Evolutionary conservation across 2,329 filamentous ascomycete genomes (phyloP).

Genomic region (Fusarium kyushuense): DNA sequence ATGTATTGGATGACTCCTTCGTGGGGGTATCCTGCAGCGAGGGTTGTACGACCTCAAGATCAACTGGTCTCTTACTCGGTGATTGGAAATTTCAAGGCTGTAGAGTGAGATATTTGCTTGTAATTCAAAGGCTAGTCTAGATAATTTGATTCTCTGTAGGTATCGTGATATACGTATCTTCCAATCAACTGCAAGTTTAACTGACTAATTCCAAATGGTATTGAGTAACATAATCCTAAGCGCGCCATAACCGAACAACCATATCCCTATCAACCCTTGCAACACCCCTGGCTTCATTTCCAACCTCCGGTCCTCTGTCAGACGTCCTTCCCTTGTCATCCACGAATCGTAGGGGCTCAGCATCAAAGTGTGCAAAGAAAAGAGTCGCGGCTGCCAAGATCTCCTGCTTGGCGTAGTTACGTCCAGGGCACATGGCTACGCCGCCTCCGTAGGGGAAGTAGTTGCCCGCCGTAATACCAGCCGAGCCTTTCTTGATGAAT

Average conservation of each 20-base stretch:
- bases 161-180: background rate
- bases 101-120: background rate
- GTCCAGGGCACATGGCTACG: conserved; percentile 45
- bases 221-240: conserved; percentile 4
- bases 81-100: background rate
- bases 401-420: conserved; percentile 47
- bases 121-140: background rate
- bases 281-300: conserved; percentile 42
- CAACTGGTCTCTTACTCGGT: conserved; percentile 22
- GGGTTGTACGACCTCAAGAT: conserved; percentile 26
- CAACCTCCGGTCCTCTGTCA: conserved; percentile 40
- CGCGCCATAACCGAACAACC: conserved; percentile 31
- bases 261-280: conserved; percentile 42
- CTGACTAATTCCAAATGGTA: conserved; percentile 1
- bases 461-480: conserved; percentile 33
- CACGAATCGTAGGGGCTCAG: conserved; percentile 34
- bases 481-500: conserved; percentile 33
- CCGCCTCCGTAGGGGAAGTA: conserved; percentile 47
- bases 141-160: background rate
- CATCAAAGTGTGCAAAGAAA: conserved; percentile 35
- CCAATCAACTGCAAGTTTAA: background rate
- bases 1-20: conserved; percentile 43
- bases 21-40: conserved; percentile 38
- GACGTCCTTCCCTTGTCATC: conserved; percentile 24
- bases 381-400: conserved; percentile 42